phyloP scores from a whole-genome alignment of 2,329 filamentous ascomycete genomes.

The Colletotrichum sp. region DNA sequence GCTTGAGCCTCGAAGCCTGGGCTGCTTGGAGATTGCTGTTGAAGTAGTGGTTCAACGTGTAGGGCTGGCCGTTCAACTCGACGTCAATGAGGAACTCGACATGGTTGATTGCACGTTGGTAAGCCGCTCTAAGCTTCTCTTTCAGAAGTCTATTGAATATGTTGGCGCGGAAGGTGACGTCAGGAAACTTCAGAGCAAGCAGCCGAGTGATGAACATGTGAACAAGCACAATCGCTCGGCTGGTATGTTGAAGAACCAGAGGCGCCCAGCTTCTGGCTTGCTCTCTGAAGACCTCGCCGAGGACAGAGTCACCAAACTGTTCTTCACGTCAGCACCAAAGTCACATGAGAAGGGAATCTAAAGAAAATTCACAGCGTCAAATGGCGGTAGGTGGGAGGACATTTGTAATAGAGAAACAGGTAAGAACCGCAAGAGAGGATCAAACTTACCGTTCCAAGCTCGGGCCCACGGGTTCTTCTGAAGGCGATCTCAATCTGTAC shows the following conservation, averaged over 20 bases:
- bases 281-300: slow-evolving; percentile 53
- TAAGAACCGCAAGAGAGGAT: neutral
- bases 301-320: slow-evolving; percentile 42
- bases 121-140: slow-evolving; percentile 49
- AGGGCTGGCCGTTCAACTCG: slow-evolving; percentile 49
- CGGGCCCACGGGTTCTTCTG: slow-evolving; percentile 51
- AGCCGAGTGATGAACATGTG: slow-evolving; percentile 56
- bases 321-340: neutral
- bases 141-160: slow-evolving; percentile 48
- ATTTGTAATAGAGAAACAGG: neutral
- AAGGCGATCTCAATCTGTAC: slow-evolving; percentile 31
- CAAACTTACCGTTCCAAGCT: slow-evolving; percentile 53
- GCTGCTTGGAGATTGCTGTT: slow-evolving; percentile 38
- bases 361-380: neutral
- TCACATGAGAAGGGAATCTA: neutral
- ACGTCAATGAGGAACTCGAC: slow-evolving; percentile 56
- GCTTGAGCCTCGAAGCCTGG: slow-evolving; percentile 14
- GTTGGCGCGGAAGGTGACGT: slow-evolving; percentile 44
- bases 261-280: slow-evolving; percentile 60
- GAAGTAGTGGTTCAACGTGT: slow-evolving; percentile 61
- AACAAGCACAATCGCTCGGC: slow-evolving; percentile 53
- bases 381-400: neutral
- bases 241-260: slow-evolving; percentile 54
- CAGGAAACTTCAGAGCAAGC: slow-evolving; percentile 47
- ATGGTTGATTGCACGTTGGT: slow-evolving; percentile 53